Percentiles rank a stretch among this genome's conserved stretches.
Conservation (phyloP, 495 filamentous ascomycete species). For the Cetradonia linearis region DNA sequence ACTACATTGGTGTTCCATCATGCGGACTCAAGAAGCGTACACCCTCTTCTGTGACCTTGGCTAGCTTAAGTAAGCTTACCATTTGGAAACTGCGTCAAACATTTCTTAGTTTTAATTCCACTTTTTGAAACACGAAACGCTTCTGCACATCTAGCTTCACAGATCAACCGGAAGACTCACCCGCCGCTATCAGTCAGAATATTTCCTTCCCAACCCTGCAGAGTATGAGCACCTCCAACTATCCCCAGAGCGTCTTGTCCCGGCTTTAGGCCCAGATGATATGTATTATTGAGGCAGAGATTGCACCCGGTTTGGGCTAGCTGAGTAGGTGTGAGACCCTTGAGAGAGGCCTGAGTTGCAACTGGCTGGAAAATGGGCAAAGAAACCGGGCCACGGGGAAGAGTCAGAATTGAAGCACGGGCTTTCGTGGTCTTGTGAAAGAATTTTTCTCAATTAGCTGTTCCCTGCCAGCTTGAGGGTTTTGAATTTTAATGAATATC, state of each 20-base stretch:
- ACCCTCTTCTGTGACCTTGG: constrained; percentile 88
- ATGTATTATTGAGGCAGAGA: constrained; percentile 93
- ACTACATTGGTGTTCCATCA: constrained; percentile 83
- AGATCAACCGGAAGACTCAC: constrained; percentile 43
- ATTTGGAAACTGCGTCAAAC: constrained; percentile 71
- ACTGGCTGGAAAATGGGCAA: constrained; percentile 97
- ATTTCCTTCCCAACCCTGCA: constrained; percentile 93
- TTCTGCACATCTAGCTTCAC: background rate
- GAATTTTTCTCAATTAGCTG: constrained; percentile 11
- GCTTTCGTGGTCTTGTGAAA: constrained; percentile 75
- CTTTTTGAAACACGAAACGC: background rate
- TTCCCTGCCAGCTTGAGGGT: background rate
- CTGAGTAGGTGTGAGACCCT: constrained; percentile 88
- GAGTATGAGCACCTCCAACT: constrained; percentile 82
- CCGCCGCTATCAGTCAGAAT: constrained; percentile 95
- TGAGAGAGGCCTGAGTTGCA: constrained; percentile 92
- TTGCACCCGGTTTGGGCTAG: constrained; percentile 79
- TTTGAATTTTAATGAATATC: background rate
- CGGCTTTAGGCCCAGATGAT: constrained; percentile 90
- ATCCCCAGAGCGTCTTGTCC: constrained; percentile 79
- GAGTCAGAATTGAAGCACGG: constrained; percentile 75
- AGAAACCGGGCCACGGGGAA: constrained; percentile 84
- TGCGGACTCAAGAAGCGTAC: constrained; percentile 91
- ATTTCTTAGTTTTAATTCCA: background rate
- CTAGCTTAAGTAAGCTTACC: constrained; percentile 91